phyloP scores from a whole-genome alignment of 2,329 filamentous ascomycete genomes.

The Xylaria sp. region DNA sequence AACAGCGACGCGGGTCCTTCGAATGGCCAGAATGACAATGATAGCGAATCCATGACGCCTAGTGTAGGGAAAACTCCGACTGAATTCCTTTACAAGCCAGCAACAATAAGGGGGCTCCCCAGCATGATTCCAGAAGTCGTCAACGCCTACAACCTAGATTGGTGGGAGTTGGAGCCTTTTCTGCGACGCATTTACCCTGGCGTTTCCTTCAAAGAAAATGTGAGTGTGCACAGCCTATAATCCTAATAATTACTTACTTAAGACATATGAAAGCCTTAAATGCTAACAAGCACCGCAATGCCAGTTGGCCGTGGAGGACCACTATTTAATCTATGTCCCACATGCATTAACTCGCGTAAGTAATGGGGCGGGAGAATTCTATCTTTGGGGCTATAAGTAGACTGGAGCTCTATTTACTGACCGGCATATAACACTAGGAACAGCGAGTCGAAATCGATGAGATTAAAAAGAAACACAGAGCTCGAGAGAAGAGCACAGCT shows the following conservation, averaged over 20 bases:
- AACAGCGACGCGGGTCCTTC: neutral
- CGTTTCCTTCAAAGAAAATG: constrained; percentile 24
- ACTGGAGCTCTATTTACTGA: neutral
- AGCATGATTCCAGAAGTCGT: constrained; percentile 11
- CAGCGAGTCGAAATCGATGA: constrained; percentile 25
- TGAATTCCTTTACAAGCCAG: constrained; percentile 24
- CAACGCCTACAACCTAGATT: constrained; percentile 28
- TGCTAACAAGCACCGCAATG: constrained; percentile 14
- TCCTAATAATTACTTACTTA: no score
- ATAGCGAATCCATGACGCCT: neutral
- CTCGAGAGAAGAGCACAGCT: constrained; percentile 9
- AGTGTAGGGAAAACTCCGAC: constrained; percentile 14
- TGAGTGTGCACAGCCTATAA: no score
- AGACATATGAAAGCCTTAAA: neutral
- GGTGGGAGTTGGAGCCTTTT: constrained; percentile 22
- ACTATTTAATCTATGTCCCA: constrained; percentile 33
- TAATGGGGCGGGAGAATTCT: neutral
- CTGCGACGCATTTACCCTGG: constrained; percentile 21
- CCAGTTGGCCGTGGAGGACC: constrained; percentile 21
- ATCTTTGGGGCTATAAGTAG: neutral
- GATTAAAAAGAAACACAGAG: constrained; percentile 19
- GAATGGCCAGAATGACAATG: constrained; percentile 7
- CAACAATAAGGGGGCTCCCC: constrained; percentile 14
- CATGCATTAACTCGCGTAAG: constrained; percentile 17
- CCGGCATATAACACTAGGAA: neutral